phyloP scores from a whole-genome alignment of 1,284 basidiomycete species.

The Ustilago xerochloae region DNA sequence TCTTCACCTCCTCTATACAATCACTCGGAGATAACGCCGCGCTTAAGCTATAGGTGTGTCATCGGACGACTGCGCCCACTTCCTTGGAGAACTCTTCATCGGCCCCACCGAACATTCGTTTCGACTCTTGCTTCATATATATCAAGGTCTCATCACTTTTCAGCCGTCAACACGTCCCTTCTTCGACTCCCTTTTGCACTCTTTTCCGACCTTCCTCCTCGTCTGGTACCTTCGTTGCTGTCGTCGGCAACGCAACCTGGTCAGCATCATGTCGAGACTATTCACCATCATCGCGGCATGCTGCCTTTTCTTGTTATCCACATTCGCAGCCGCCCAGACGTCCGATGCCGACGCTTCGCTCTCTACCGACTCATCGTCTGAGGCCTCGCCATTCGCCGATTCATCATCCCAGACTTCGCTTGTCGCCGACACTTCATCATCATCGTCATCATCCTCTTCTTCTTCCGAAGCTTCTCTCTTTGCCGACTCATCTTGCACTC shows the following conservation, averaged over 20 bases:
- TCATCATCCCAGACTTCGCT: no score
- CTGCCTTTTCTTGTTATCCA: slow-evolving; percentile 14
- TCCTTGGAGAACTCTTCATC: background rate
- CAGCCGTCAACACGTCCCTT: background rate
- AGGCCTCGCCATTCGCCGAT: no score
- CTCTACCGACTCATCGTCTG: slow-evolving; percentile 26
- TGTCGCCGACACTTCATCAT: no score
- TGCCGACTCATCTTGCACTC: slow-evolving; percentile 36
- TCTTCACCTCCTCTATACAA: background rate
- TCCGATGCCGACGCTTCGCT: slow-evolving; percentile 8
- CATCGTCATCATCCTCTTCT: no score
- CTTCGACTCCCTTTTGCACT: background rate
- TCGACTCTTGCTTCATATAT: slow-evolving; percentile 1
- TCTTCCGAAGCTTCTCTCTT: slow-evolving; percentile 13
- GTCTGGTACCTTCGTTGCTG: background rate
- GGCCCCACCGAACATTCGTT: background rate
- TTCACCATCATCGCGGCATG: slow-evolving; percentile 12
- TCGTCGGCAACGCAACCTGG: background rate
- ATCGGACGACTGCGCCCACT: background rate
- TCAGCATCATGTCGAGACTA: slow-evolving; percentile 21
- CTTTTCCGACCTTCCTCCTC: background rate
- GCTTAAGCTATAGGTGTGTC: slow-evolving; percentile 2
- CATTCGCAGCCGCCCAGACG: slow-evolving; percentile 10
- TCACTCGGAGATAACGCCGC: no score
- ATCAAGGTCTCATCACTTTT: background rate